Evolutionary conservation across 2,329 filamentous ascomycete species (phyloP).

Genomic region (Alternaria ethzedia): DNA sequence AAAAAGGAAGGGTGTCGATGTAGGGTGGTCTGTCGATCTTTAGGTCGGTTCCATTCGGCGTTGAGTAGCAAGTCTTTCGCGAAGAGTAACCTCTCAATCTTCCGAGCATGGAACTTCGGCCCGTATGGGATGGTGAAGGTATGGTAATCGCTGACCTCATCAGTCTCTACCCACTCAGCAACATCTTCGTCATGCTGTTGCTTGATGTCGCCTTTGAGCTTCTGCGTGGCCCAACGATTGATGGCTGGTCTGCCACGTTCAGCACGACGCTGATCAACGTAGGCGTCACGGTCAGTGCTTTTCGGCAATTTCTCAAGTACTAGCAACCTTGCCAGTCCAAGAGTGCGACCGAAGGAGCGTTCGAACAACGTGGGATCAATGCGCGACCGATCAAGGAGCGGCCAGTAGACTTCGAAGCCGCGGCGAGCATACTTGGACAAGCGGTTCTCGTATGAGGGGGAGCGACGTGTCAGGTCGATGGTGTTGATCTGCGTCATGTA

Average conservation of each 20-base stretch:
- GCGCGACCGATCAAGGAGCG: slow-evolving; percentile 72
- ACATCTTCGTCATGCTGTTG: slow-evolving; percentile 79
- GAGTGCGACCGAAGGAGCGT: slow-evolving; percentile 74
- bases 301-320: slow-evolving; percentile 81
- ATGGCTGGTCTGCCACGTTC: slow-evolving; percentile 73
- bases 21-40: slow-evolving; percentile 76
- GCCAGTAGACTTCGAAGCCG: slow-evolving; percentile 85
- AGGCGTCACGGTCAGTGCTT: slow-evolving; percentile 69
- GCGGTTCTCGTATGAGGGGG: slow-evolving; percentile 86
- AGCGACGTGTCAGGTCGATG: slow-evolving; percentile 78
- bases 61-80: slow-evolving; percentile 83
- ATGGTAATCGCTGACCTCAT: slow-evolving; percentile 80
- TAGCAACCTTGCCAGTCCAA: slow-evolving; percentile 78
- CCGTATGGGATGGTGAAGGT: slow-evolving; percentile 71
- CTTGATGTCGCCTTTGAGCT: slow-evolving; percentile 74
- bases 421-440: slow-evolving; percentile 81
- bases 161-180: slow-evolving; percentile 79
- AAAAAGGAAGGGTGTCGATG: slow-evolving; percentile 89
- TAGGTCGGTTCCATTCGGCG: slow-evolving; percentile 80
- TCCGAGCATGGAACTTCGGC: slow-evolving; percentile 61
- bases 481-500: slow-evolving; percentile 85
- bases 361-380: slow-evolving; percentile 89
- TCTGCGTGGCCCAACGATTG: slow-evolving; percentile 51
- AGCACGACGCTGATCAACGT: slow-evolving; percentile 70
- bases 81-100: slow-evolving; percentile 82